phyloP scores from a whole-genome alignment of 164 flowering plant genomes.

The Malania oleifera region DNA sequence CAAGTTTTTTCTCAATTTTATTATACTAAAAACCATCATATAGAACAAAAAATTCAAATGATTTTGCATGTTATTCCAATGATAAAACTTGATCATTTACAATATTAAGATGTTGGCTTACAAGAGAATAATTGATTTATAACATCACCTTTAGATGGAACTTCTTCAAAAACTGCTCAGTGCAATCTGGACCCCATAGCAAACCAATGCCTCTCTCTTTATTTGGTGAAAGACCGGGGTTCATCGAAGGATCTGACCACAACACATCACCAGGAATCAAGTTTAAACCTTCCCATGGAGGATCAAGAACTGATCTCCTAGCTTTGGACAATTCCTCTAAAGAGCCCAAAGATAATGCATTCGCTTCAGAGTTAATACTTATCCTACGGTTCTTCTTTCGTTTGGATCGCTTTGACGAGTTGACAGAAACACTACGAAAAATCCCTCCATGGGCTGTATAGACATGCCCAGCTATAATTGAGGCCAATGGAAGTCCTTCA shows the following conservation, averaged over 20 bases:
- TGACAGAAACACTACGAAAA: conserved; percentile 54
- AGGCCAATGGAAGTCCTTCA: conserved; percentile 92
- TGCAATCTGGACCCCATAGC: conserved; percentile 98
- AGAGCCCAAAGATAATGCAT: conserved; percentile 60
- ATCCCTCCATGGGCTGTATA: conserved; percentile 98
- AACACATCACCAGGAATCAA: conserved; percentile 96
- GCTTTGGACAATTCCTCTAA: conserved; percentile 81
- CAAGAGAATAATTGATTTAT: not conserved
- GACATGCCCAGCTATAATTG: conserved; percentile 73
- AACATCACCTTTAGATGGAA: conserved; percentile 59
- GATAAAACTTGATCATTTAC: not conserved
- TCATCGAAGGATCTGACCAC: conserved; percentile 97
- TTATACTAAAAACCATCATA: too few relatives aligned
- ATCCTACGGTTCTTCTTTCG: conserved; percentile 66
- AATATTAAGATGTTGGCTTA: not conserved
- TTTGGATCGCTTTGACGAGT: conserved; percentile 56
- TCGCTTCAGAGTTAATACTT: conserved; percentile 27
- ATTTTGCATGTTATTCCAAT: too few relatives aligned
- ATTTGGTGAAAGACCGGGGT: conserved; percentile 85
- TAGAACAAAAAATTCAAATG: too few relatives aligned
- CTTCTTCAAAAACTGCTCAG: conserved; percentile 77
- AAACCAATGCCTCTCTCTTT: conserved; percentile 93
- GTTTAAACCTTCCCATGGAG: conserved; percentile 93
- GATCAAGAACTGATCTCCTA: conserved; percentile 90
- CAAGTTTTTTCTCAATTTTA: too few relatives aligned